Evolutionary conservation across 495 filamentous ascomycete species (phyloP).

Genomic region (Viridothelium virens): DNA sequence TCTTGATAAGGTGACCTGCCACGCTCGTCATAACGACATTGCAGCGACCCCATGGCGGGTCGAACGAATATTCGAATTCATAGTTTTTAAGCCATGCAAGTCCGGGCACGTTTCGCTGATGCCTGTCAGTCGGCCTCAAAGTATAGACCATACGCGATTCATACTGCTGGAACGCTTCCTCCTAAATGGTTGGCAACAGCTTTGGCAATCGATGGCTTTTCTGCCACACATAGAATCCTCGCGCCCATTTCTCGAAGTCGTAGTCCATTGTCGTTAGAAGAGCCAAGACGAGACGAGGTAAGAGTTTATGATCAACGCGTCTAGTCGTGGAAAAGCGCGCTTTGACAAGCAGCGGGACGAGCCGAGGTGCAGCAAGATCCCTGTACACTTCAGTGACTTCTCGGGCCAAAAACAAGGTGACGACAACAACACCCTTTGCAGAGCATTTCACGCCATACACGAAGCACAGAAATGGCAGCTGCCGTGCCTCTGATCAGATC

Average conservation of each 20-base stretch:
- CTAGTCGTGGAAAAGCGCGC: not conserved
- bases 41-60: slow-evolving; percentile 68
- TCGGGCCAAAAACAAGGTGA: not conserved
- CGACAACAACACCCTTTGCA: no score
- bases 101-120: slow-evolving; percentile 50
- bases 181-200: slow-evolving; percentile 78
- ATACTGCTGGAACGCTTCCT: not conserved
- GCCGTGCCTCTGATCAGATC: slow-evolving; percentile 58
- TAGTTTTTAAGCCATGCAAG: slow-evolving; percentile 89
- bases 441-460: not conserved
- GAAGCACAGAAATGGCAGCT: not conserved
- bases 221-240: slow-evolving; percentile 83
- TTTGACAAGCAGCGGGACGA: slow-evolving; percentile 3
- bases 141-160: not conserved
- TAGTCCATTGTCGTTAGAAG: not conserved
- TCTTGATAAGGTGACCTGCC: slow-evolving; percentile 67
- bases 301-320: not conserved
- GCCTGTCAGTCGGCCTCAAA: not conserved
- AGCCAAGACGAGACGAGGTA: not conserved
- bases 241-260: slow-evolving; percentile 19
- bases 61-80: slow-evolving; percentile 81
- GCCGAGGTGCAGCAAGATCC: not conserved
- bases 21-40: slow-evolving; percentile 89
- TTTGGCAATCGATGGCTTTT: slow-evolving; percentile 94
- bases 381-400: not conserved